A percentile compares a stretch with the other conserved stretches of the same genome.
phyloP scores from a whole-genome alignment of 805 yeast genomes.

The Nakazawaea anatomiae region DNA sequence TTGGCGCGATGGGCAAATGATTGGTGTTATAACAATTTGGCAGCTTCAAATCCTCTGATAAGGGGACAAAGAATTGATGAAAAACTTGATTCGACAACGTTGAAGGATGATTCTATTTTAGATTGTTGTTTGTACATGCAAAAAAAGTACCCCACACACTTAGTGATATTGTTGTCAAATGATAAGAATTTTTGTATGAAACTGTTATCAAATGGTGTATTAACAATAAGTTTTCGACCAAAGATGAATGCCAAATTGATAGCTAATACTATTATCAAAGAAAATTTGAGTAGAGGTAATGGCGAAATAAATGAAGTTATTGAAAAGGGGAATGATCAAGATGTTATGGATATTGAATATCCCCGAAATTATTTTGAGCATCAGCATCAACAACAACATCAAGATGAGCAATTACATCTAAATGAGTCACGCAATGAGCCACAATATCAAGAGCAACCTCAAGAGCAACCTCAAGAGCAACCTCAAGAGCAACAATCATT shows the following conservation, averaged over 20 bases:
- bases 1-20: conserved; percentile 69
- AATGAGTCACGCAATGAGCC: too few relatives aligned
- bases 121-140: conserved; percentile 76
- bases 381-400: not conserved
- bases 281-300: conserved; percentile 14
- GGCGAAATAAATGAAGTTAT: not conserved
- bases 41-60: conserved; percentile 42
- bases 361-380: not conserved
- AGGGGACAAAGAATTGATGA: conserved; percentile 62
- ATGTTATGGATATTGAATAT: conserved; percentile 14
- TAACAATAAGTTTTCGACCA: conserved; percentile 53
- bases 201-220: conserved; percentile 60
- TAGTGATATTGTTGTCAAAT: conserved; percentile 67
- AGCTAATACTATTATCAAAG: conserved; percentile 32
- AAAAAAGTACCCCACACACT: conserved; percentile 22
- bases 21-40: conserved; percentile 66
- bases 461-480: not conserved
- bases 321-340: conserved; percentile 10
- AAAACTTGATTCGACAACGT: conserved; percentile 34
- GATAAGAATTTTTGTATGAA: conserved; percentile 80
- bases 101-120: conserved; percentile 75
- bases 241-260: conserved; percentile 40
- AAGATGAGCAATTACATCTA: not conserved
- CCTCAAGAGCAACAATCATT: not conserved
- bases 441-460: not conserved